Evolutionary conservation across 108 stramenopile genomes (phyloP).

Genomic region (Seminavis robusta): DNA sequence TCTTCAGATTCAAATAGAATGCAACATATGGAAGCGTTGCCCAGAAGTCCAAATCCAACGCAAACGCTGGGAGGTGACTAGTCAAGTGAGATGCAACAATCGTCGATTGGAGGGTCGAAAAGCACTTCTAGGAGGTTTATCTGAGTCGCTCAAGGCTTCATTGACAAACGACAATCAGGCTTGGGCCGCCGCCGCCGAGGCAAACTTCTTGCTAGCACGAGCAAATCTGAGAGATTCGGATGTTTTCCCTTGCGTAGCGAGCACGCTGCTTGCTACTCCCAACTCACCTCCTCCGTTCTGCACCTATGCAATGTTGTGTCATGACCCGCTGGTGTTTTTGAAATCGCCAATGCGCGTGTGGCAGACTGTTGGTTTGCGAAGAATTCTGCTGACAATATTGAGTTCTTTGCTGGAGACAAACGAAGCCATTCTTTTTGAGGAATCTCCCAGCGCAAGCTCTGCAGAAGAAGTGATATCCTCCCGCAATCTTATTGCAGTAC

Average conservation of each 20-base stretch:
- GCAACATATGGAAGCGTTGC: too few species aligned
- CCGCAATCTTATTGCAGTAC: conserved; percentile 34
- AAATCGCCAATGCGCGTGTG: conserved; percentile 53
- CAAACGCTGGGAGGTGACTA: too few species aligned
- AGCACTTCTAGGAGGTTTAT: neutral
- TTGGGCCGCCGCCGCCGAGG: conserved; percentile 37
- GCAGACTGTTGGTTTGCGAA: conserved; percentile 46
- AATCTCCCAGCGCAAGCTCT: conserved; percentile 10
- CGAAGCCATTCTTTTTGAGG: conserved; percentile 24
- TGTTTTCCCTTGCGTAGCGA: conserved; percentile 29
- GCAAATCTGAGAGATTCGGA: conserved; percentile 24
- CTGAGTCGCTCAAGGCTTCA: neutral
- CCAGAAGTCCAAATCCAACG: too few species aligned
- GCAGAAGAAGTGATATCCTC: conserved; percentile 46
- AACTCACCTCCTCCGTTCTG: conserved; percentile 33
- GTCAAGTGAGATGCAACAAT: too few species aligned
- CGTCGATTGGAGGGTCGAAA: too few species aligned
- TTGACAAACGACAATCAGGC: conserved; percentile 8
- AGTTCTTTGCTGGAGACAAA: conserved; percentile 41
- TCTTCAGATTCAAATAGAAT: too few species aligned
- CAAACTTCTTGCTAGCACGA: conserved; percentile 37
- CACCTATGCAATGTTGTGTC: conserved; percentile 45
- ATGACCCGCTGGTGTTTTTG: conserved; percentile 64
- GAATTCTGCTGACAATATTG: conserved; percentile 46
- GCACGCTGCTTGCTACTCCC: conserved; percentile 43